Percentiles rank a stretch among this genome's conserved stretches.
phyloP scores from a whole-genome alignment of 768 basidiomycete species.

The Tricholoma sp. region DNA sequence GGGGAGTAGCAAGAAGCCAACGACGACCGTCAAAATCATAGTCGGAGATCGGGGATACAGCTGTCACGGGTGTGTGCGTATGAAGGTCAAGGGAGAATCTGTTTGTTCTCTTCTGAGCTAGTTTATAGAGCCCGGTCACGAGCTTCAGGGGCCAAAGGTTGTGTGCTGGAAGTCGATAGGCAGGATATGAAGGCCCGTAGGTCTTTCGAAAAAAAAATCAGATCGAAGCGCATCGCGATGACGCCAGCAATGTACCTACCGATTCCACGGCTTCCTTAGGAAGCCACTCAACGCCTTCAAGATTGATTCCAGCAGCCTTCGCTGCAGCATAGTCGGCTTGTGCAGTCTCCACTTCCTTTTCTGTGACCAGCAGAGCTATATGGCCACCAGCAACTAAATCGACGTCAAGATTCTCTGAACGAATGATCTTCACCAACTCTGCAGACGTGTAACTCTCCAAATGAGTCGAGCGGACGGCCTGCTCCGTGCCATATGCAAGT shows the following conservation, averaged over 20 bases:
- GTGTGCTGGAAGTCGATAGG: constrained; percentile 43
- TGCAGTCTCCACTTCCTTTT: constrained; percentile 34
- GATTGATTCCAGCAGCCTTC: constrained; percentile 41
- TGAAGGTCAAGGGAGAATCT: constrained; percentile 50
- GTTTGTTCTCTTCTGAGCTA: constrained; percentile 26
- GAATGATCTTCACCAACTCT: constrained; percentile 45
- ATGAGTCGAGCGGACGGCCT: constrained; percentile 47
- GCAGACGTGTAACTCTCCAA: constrained; percentile 55
- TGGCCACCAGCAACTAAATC: constrained; percentile 61
- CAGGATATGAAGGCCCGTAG: constrained; percentile 49
- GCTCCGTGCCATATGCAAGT: constrained; percentile 40
- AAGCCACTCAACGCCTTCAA: constrained; percentile 43
- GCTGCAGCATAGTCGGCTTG: constrained; percentile 51
- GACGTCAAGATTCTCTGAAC: constrained; percentile 40
- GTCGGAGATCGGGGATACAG: constrained; percentile 22
- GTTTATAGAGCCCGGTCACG: constrained; percentile 59
- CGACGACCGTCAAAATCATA: constrained; percentile 18
- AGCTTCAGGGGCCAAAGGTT: constrained; percentile 82
- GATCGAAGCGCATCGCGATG: neutral
- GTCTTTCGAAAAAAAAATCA: constrained; percentile 16
- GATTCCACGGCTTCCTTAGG: constrained; percentile 38
- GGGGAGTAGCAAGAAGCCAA: constrained; percentile 58
- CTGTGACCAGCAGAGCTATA: constrained; percentile 42
- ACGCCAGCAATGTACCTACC: constrained; percentile 27
- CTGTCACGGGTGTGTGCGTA: constrained; percentile 68